Evolutionary conservation across 495 filamentous ascomycete genomes (phyloP).

Genomic region (Penicillium bialowiezense): DNA sequence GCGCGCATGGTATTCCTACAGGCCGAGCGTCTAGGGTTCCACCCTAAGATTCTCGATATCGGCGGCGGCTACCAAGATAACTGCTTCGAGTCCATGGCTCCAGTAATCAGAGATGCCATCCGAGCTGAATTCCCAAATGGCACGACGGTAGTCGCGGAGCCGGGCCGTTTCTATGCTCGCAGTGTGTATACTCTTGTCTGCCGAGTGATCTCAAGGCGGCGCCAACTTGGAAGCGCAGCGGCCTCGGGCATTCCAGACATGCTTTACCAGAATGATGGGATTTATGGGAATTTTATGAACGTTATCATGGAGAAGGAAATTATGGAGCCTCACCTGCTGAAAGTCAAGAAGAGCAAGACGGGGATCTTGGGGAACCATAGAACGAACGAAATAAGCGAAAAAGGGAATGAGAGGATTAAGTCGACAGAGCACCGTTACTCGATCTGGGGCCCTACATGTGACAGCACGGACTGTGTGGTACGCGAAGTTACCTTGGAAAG

Average conservation of each 20-base stretch:
- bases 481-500: constrained; percentile 12
- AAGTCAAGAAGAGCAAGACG: neutral
- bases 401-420: neutral
- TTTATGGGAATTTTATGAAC: constrained; percentile 35
- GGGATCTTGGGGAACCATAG: neutral
- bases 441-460: constrained; percentile 38
- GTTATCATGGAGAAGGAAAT: constrained; percentile 23
- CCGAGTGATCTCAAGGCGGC: constrained; percentile 27
- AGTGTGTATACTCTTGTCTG: constrained; percentile 27
- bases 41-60: constrained; percentile 24
- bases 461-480: constrained; percentile 28
- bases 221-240: constrained; percentile 14
- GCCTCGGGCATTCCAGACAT: constrained; percentile 19
- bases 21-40: constrained; percentile 11
- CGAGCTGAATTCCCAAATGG: constrained; percentile 11
- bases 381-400: neutral
- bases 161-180: constrained; percentile 30
- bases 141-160: constrained; percentile 28
- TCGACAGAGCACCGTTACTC: constrained; percentile 20
- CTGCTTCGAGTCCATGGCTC: constrained; percentile 22
- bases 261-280: constrained; percentile 36
- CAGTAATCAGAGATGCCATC: constrained; percentile 7
- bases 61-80: constrained; percentile 31
- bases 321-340: constrained; percentile 12
- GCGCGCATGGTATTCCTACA: constrained; percentile 22